Base-by-base conservation (phyloP, 1,139 yeast species). In the Taphrina confusa region DNA sequence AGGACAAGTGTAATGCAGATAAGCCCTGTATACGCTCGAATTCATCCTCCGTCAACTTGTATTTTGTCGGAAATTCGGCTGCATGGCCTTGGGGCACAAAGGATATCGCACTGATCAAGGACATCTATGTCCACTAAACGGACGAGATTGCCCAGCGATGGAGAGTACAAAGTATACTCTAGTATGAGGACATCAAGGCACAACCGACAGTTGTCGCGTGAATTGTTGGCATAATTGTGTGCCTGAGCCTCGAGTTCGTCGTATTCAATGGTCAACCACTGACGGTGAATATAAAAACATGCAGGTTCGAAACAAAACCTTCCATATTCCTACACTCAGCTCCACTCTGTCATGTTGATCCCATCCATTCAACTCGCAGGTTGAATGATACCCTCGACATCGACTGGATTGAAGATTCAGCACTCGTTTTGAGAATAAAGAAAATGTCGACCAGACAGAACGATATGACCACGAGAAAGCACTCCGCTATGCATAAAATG, bases 31-130 rank as follows among this genome's bases (percentile, higher is more conserved):
- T 90, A 74, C 97, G 82, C 63, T 83, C 94, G 88, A 92, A 85
- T 74, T 92, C 99, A 63, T 81, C 94, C 65, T 92, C 97, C 68
- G 90, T 84, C 63, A 92, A 76, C 67, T 88, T 96, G 70, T 89
- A 90, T 70, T 87, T 82, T 68, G 83, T 88, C 3, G 98, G 98
- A 70, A 85, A 87, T 72, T 91, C 97, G 39, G 95, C 82, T 28
- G 98, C 95, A 72, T 80, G 87, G 9, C 99, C 99, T 69, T 96
- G 82, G 54, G 97, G 97, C 33, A 92, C 96, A 97, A 98, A 92
- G 57, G 85, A 77, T 56, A 94, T 85, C 31, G 97, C 86, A 55
- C 98, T 90, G 66, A 92, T 85, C 96, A 94, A 90, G 46, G 52
- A 66, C 42, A 28, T 37, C 44, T 5, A n/a, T 5, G 33, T 14